Conservation (phyloP, 2,329 filamentous ascomycete species). For the Fusarium begoniae region DNA sequence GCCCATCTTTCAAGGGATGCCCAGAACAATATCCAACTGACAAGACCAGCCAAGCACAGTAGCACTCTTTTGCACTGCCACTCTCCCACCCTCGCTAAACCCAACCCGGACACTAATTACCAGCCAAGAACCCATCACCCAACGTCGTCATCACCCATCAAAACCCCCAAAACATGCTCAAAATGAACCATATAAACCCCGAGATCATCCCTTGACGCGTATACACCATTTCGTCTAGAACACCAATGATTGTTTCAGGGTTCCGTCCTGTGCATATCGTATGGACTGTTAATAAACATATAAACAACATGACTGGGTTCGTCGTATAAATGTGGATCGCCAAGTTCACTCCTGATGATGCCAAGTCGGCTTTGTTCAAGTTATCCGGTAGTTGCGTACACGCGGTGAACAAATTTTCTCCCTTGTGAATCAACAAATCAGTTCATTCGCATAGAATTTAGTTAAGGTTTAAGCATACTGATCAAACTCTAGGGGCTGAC, state of each 20-base stretch:
- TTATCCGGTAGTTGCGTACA: slow-evolving; percentile 15
- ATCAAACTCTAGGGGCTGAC: neutral
- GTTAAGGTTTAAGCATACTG: neutral
- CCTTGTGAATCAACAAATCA: neutral
- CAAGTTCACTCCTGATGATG: slow-evolving; percentile 2
- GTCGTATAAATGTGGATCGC: slow-evolving; percentile 21
- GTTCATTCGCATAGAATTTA: neutral
- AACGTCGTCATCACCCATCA: neutral
- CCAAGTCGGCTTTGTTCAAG: slow-evolving; percentile 13
- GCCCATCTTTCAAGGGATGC: neutral
- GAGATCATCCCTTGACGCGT: neutral
- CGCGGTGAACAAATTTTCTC: slow-evolving; percentile 1
- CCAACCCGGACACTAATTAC: neutral
- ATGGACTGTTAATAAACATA: neutral
- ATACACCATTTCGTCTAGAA: neutral
- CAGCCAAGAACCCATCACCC: neutral
- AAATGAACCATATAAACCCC: neutral
- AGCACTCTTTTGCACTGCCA: slow-evolving; percentile 14
- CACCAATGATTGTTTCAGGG: neutral
- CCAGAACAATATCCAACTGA: neutral
- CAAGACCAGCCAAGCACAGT: slow-evolving; percentile 6
- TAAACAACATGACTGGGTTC: slow-evolving; percentile 2
- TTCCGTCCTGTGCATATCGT: neutral
- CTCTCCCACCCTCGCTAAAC: slow-evolving; percentile 5
- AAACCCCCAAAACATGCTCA: neutral